Evolutionary conservation across 2,329 filamentous ascomycete genomes (phyloP), one percentile per base, ranked within the genome.

Genomic region (Rhynchosporium secalis): DNA sequence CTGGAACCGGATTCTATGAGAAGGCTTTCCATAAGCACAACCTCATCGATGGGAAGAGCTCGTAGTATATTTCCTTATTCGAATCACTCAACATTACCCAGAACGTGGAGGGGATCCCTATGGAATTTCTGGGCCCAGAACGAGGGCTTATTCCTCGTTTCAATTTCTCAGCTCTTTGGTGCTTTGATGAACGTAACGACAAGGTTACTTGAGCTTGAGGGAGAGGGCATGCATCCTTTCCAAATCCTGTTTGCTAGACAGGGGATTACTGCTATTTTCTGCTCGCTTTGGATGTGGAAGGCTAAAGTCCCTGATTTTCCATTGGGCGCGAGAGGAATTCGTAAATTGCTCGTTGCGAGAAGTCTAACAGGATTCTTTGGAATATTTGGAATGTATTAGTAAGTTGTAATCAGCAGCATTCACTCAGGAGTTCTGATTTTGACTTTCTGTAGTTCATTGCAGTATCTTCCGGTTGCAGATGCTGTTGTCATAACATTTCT

Each of bases 401-500:
- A 61, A 62, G 70, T 67, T 5, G 4, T 15, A 29, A 40, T 57
- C 36, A n/a, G 12, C 56, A 31, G 31, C 2, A 56, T 33, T 56
- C 15, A 20, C 46, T 52, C 3, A 29, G 31, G n/a, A 4, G 10
- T 33, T 29, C 13, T 20, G 2, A 1, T 10, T 38, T 36, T 65
- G 58, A 66, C 41, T 58, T 15, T 3, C 7, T 15, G 5, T n/a
- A 80, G 87, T 70, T 88, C 85, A 7, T 77, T 90, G 62, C 83
- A 90, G 72, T 96, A 96, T 70, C 83, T 96, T 3, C 90, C 91
- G 0, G 81, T 96, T 2, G 89, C 91, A 15, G 92, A 96, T 73
- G 92, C 92, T 2, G 95, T 91, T 0, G 92, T 96, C 40, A 88
- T 97, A 58, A 95, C 91, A 8, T 97, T 96, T 73, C 81, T 96